Evolutionary conservation across 1,139 yeast species (phyloP), one percentile per base, ranked within the genome.

Genomic region (Scheffersomyces illinoinensis): DNA sequence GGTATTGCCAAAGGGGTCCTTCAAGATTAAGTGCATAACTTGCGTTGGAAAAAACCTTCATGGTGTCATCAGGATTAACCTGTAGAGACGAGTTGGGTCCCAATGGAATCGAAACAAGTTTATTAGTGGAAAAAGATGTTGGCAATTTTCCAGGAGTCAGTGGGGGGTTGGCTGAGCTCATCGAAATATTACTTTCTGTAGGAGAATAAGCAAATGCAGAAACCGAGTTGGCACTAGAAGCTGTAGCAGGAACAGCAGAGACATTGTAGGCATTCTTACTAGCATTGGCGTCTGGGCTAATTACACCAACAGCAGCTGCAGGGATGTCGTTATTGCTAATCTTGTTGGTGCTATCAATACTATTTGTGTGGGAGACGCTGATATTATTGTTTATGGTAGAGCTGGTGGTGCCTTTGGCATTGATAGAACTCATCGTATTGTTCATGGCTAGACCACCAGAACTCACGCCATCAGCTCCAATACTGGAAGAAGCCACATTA

Each of bases 1-100:
- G 82, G 53, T 73, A 76, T 60, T 79, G 83, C 75, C 82, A 74
- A 51, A 65, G 64, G 1, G 74, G 71, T 2, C 84, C 84, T 56
- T 79, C 83, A 6, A 76, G 69, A 58, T 71, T 69, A 24, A 80
- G 64, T 0, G 83, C 73, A 60, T 66, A 71, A 57, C 77, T 74
- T 2, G 84, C 81, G 61, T 75, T 71, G n/a, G 75, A 62, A 60
- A 78, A 78, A 1, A 74, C 67, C 23, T 70, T 70, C 58, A 81
- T 73, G 10, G 74, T 65, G 63, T 81, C 84, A 51, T 71, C 65
- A 1, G 79, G 76, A 56, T 75, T 71, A 26, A 81, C 71, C 56
- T 72, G 74, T 39, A 81, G 70, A 1, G 71, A 69, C 1, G 81
- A 74, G 61, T 76, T 74, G 46, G 81, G 76, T 4, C 84, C 83